Conservation (phyloP, 495 filamentous ascomycete species). For the Sphaerosporella brunnea region DNA sequence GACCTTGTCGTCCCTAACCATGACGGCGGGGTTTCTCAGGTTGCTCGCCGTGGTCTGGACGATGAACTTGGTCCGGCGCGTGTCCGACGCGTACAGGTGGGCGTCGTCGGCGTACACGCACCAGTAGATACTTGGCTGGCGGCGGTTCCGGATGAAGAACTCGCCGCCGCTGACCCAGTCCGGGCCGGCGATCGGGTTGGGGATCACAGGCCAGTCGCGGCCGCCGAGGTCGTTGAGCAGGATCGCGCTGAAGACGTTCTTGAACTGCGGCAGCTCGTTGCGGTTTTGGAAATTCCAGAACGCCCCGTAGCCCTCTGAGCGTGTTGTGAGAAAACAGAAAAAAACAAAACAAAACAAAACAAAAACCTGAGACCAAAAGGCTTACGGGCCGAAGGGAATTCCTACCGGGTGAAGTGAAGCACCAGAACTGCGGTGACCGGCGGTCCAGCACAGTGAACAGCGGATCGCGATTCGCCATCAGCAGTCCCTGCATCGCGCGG, state of each 20-base stretch:
- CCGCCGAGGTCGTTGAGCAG: not conserved
- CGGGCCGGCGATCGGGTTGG: not conserved
- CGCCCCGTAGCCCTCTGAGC: not conserved
- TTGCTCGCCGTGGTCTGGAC: not conserved
- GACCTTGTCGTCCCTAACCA: constrained; percentile 7
- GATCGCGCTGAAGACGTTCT: not conserved
- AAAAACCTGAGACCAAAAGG: too few relatives aligned
- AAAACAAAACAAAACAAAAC: too few relatives aligned
- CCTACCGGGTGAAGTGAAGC: not conserved
- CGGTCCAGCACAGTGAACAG: constrained; percentile 4
- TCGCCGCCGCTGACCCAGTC: constrained; percentile 8
- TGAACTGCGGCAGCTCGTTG: not conserved
- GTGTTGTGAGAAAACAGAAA: not conserved
- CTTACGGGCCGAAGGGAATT: not conserved
- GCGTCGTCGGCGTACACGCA: not conserved
- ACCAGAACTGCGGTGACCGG: constrained; percentile 10
- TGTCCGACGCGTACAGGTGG: not conserved
- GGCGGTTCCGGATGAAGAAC: constrained; percentile 14
- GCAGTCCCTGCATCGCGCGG: constrained; percentile 3
- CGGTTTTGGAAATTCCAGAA: not conserved
- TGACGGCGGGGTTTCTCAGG: not conserved
- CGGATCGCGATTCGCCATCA: not conserved
- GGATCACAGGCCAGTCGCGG: not conserved
- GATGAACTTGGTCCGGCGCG: constrained; percentile 9
- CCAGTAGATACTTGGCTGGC: constrained; percentile 11